Evolutionary conservation across 345 rosid genomes (phyloP), one percentile per base, ranked within the genome.

Genomic region (Capsella bursapastoris): DNA sequence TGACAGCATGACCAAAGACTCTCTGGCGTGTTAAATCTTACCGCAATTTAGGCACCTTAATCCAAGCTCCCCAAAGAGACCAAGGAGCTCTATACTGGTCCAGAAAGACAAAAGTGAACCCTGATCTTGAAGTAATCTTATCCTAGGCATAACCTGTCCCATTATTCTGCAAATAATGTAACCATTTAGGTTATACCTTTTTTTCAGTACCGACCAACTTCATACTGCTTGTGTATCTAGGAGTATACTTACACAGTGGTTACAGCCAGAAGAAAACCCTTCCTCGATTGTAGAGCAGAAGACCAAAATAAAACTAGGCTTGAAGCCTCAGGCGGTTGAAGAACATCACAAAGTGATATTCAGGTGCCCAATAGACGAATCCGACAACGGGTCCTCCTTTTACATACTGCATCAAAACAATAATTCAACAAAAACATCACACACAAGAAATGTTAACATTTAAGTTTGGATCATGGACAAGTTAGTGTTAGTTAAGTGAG

Each of bases 321-420:
- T 88, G 92, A 77, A 91, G 93, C 81, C 84, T 84, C 78, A 91
- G 83, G 51, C 92, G 93, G 78, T 90, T 90, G 74, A 91, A 91
- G 85, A 94, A 88, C 85, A 87, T 86, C 87, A 94, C 86, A 85
- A 88, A 90, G 78, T 90, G 97, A 84, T 91, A 86, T 82, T 94
- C 96, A 62, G 98, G 97, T 63, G 89, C 99, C 97, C 99, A 91
- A 56, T 89, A 89, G 32, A 91, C 85, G 74, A 94, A 94, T 78
- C 97, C 98, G 61, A 91, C 90, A 7, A 94, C 90, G n/a, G 97
- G 98, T 22, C 96, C 97, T 68, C 92, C 96, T 87, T 89, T 88
- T 49, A 89, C 84, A 75, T 86, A 85, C 98, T 94, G 97, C 84
- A 64, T 61, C 47, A 38, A 8, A 27, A 47, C 45, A 52, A 47